Evolutionary conservation across 2,329 filamentous ascomycete species (phyloP), one percentile per base, ranked within the genome.

Genomic region (Trichoderma koningii): DNA sequence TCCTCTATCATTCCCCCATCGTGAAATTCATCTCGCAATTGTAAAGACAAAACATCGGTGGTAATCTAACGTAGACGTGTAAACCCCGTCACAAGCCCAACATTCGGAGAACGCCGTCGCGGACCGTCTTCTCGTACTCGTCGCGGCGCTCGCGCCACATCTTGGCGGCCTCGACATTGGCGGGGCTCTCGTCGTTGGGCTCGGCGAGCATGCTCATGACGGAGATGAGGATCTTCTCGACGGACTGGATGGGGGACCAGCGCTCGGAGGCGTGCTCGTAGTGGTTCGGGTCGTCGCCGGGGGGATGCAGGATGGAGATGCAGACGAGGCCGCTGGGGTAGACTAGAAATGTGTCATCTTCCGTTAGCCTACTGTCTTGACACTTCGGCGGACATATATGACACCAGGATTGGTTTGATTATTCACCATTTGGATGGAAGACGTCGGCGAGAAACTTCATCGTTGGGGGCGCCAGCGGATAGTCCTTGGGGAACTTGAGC

Each of bases 201-300:
- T 97, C 93, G 1, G 93, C 93, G 52, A 98, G 86, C 93, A 98
- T 98, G 78, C 92, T 97, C 90, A 98, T 98, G 67, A 98, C 94
- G 55, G 89, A 93, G 65, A 98, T 93, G 70, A 98, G 83, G 71
- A 98, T 98, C 83, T 97, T 98, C 80, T 98, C 95, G 70, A 97
- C 94, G 66, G 90, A 95, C 81, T 98, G 95, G 68, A 98, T 97
- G 14, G 94, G 94, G 30, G 90, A 94, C 94, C 94, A 98, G 68
- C 94, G 89, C 81, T 98, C 95, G 1, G 90, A 93, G 7, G 95
- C 94, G 72, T 94, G 91, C 79, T 98, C 94, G 84, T 98, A 98
- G 82, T 97, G 93, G 81, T 97, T 97, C 63, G 95, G 95, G 78
- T 98, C 94, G 79, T 98, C 94, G 73, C 95, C 94, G 3, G 94